Conservation (phyloP, 163 green algal genomes). For the Scenedesmus sp. region DNA sequence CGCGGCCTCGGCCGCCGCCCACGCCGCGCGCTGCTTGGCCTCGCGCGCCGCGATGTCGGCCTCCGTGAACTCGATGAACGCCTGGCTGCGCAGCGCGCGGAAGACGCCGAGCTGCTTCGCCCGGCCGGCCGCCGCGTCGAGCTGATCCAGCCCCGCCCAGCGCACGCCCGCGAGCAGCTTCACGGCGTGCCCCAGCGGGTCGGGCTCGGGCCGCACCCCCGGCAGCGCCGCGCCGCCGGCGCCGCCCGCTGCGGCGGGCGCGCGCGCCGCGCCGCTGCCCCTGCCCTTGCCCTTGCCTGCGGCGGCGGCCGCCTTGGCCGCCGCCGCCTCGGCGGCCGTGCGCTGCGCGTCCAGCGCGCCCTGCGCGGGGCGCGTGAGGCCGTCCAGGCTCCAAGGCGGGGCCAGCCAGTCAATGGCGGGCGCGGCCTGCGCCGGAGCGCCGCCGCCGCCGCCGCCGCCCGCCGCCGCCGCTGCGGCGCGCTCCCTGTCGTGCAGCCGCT, state of each 20-base stretch:
- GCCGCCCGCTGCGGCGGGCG: not conserved
- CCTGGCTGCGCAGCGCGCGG: slow-evolving; percentile 42
- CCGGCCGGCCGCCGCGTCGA: slow-evolving; percentile 13
- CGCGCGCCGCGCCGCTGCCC: not conserved
- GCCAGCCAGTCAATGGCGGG: slow-evolving; percentile 28
- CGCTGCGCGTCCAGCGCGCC: not conserved
- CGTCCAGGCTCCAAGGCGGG: slow-evolving; percentile 38
- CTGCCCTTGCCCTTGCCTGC: slow-evolving; percentile 10
- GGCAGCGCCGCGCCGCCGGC: not conserved
- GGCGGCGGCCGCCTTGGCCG: not conserved
- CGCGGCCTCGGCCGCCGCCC: slow-evolving; percentile 19
- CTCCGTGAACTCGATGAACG: slow-evolving; percentile 41
- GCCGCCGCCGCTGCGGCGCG: not conserved
- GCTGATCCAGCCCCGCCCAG: slow-evolving; percentile 13
- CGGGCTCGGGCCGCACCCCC: not conserved
- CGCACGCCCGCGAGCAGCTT: slow-evolving; percentile 32
- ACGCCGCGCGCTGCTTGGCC: slow-evolving; percentile 29
- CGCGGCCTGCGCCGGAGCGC: not conserved
- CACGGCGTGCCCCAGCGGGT: slow-evolving; percentile 30
- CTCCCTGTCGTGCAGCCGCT: slow-evolving; percentile 35
- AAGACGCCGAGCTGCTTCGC: slow-evolving; percentile 32
- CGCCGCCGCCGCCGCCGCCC: not conserved
- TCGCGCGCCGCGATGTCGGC: slow-evolving; percentile 20
- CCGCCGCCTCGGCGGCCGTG: not conserved
- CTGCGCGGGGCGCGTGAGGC: slow-evolving; percentile 7